Evolutionary conservation across 768 basidiomycete genomes (phyloP), one percentile per base, ranked within the genome.

Genomic region (Tylopilus plumbeoviolaceoides): DNA sequence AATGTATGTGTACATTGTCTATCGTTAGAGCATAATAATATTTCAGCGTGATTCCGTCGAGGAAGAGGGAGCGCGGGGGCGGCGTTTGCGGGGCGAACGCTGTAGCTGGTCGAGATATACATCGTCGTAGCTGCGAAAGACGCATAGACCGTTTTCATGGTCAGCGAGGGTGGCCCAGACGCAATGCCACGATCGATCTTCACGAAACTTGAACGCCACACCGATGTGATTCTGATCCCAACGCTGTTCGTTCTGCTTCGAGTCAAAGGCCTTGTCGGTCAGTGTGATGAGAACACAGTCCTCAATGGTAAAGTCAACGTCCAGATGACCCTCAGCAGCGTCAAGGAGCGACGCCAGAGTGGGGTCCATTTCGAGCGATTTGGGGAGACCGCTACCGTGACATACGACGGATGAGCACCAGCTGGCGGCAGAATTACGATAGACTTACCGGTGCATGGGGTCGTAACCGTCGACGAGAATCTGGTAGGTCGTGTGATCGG

Each of bases 381-480:
- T 84, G 10, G 83, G 82, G 40, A 84, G 63, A 47, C 83, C 83
- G 31, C 67, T 69, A 51, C n/a, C n/a, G n/a, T n/a, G n/a, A n/a
- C 2, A 9, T 5, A 47, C 4, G 28, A 1, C 51, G 43, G 11
- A 55, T 31, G 38, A 44, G 14, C 14, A 15, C 33, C 8, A 7
- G 5, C 9, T 9, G 21, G 28, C 7, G 31, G 28, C 7, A 18
- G 17, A n/a, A 18, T 38, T 6, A 18, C 38, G 38, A 7, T 1
- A 38, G 39, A 55, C 69, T 53, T 50, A 69, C 67, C 70, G 77
- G 59, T 78, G 73, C 14, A 68, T 54, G 1, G 84, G 83, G 57
- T 82, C 71, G 64, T 85, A 85, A 3, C 84, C 84, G 45, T 83
- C 83, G 35, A 85, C 77, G n/a, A 77, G 76, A 47, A 85, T 66